Base-by-base conservation (phyloP, 1,284 basidiomycete species). In the Apiotrichum gracile region DNA sequence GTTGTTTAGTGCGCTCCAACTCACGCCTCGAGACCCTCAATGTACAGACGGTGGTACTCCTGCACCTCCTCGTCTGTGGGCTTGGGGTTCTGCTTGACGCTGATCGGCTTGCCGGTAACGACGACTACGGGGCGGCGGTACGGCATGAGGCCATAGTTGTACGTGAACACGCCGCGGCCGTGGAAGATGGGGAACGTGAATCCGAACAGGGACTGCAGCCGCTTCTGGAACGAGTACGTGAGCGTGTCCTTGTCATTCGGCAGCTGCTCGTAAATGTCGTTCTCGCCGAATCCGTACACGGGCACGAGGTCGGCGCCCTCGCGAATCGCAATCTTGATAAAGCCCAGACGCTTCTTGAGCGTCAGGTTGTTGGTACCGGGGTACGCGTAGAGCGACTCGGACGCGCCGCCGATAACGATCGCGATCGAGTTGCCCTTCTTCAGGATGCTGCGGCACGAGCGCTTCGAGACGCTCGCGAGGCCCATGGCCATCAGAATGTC, bases 261-360 rank as follows among this genome's bases (percentile, higher is more conserved):
- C 38, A 97, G 86, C 78, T 98, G 94, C 60, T 92, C 82, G 66
- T 91, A 98, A 49, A 98, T 94, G 87, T 98, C 94, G 72, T 98
- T 98, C 78, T 98, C 94, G 19, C 94, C 94, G 66, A 98, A 98
- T 1, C 90, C 92, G 67, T 96, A 96, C 1, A 94, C 91, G 0
- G 92, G 93, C 0, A 97, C 92, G 10, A 97, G 79, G 66, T 91
- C 88, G 40, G 92, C 92, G 43, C 94, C 94, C 69, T 93, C 85
- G 54, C 87, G 85, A 51, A 99, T 92, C 1, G 94, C 96, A 54
- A 98, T 76, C 75, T 97, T 97, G 75, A 99, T 93, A 69, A 99
- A 99, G 0, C 93, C 92, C 55, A 68, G 85, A 82, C 89, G 79
- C 73, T 83, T 85, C 69, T 85, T 81, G 58, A 99, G 74, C 2